phyloP scores from a whole-genome alignment of 768 basidiomycete species.

The Lactifluus rugatus region DNA sequence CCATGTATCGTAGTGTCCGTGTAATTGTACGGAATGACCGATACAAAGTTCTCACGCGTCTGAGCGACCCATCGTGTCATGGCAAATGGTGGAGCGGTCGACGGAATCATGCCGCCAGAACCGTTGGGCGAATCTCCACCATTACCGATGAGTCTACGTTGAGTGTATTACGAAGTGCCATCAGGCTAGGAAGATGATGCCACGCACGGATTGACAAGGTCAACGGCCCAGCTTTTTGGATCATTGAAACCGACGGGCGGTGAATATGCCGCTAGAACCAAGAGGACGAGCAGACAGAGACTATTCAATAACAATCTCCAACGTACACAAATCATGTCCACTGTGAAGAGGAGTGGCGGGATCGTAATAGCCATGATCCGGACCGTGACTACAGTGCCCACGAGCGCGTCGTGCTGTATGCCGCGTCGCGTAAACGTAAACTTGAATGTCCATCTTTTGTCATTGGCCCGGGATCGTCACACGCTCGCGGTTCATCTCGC shows the following conservation, averaged over 20 bases:
- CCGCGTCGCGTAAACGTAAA: too few relatives aligned
- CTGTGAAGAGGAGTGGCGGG: background rate
- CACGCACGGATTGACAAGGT: constrained; percentile 39
- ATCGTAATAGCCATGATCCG: too few relatives aligned
- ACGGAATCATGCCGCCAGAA: constrained; percentile 72
- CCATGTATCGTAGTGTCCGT: constrained; percentile 55
- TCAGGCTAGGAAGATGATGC: background rate
- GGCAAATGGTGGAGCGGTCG: constrained; percentile 67
- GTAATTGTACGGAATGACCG: constrained; percentile 60
- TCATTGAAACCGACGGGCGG: constrained; percentile 20
- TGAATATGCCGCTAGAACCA: background rate
- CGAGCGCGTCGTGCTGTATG: background rate
- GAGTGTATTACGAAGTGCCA: background rate
- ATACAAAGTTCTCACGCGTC: constrained; percentile 68
- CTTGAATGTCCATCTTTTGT: too few relatives aligned
- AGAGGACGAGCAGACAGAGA: constrained; percentile 5
- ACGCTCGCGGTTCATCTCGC: background rate
- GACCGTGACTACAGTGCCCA: too few relatives aligned
- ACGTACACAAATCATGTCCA: background rate
- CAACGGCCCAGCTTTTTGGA: constrained; percentile 32
- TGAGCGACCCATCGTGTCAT: constrained; percentile 85
- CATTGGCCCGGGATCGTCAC: background rate
- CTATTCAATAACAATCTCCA: background rate
- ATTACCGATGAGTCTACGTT: constrained; percentile 53
- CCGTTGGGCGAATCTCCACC: constrained; percentile 61